A percentile compares a stretch with the other conserved stretches of the same genome.
Conservation (phyloP, 495 filamentous ascomycete genomes). For the Penicillium ucsense region DNA sequence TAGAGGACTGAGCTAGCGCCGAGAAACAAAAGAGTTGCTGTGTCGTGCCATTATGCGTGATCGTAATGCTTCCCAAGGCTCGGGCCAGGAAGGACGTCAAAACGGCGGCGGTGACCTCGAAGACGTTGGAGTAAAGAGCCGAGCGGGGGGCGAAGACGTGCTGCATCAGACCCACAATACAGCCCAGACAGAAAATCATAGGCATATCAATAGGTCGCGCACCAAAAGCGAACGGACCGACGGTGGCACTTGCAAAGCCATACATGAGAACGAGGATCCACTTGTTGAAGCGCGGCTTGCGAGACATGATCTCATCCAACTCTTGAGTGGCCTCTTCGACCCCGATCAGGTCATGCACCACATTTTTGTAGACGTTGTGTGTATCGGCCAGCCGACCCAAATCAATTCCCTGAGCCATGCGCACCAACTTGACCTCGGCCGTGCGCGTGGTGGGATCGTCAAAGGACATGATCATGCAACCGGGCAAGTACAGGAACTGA, state of each 20-base stretch:
- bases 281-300: conserved; percentile 53
- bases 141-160: conserved; percentile 69
- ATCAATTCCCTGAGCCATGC: conserved; percentile 68
- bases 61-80: conserved; percentile 67
- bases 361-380: conserved; percentile 87
- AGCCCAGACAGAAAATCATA: conserved; percentile 75
- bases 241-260: conserved; percentile 65
- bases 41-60: conserved; percentile 36
- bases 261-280: conserved; percentile 73
- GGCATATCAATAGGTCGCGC: conserved; percentile 82
- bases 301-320: conserved; percentile 57
- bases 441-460: conserved; percentile 85
- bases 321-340: conserved; percentile 73
- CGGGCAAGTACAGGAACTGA: conserved; percentile 86
- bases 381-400: conserved; percentile 75
- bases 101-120: conserved; percentile 79
- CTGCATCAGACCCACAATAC: conserved; percentile 71
- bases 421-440: conserved; percentile 84
- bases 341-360: conserved; percentile 77
- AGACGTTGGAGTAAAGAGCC: conserved; percentile 74
- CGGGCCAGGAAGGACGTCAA: conserved; percentile 80
- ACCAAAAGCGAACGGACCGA: conserved; percentile 82
- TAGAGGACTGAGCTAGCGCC: conserved; percentile 78
- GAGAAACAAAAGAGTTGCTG: conserved; percentile 79
- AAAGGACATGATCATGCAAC: conserved; percentile 93